phyloP scores from a whole-genome alignment of 768 basidiomycete species.

The Suillus cothurnatus region DNA sequence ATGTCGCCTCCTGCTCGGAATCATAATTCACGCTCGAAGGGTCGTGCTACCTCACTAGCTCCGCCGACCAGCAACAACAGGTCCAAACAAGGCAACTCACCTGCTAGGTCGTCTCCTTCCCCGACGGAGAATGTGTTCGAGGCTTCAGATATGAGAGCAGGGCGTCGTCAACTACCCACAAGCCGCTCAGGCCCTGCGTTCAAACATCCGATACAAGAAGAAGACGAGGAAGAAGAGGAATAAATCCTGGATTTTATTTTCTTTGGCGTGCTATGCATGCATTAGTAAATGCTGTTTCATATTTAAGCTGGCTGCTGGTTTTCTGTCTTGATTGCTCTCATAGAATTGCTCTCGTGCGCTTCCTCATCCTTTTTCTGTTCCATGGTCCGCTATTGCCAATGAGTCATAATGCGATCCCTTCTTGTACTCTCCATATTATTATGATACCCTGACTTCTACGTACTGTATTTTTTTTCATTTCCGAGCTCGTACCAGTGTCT shows the following conservation, averaged over 20 bases:
- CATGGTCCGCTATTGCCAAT: conserved; percentile 17
- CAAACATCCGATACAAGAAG: conserved; percentile 74
- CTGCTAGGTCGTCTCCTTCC: conserved; percentile 59
- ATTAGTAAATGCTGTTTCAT: conserved; percentile 6
- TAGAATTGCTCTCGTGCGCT: conserved; percentile 12
- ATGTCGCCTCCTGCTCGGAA: conserved; percentile 53
- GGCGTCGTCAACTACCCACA: conserved; percentile 69
- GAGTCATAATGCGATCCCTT: conserved; percentile 1
- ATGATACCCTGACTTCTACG: conserved; percentile 29
- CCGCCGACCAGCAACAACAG: conserved; percentile 33
- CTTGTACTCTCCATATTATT: conserved; percentile 21
- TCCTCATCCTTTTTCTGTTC: conserved; percentile 9
- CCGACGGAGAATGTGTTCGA: conserved; percentile 55
- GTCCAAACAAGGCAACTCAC: conserved; percentile 58
- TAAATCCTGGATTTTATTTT: conserved; percentile 17
- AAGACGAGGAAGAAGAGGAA: conserved; percentile 85
- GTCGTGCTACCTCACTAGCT: conserved; percentile 26
- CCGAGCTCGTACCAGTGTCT: neutral
- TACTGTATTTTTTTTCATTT: conserved; percentile 4
- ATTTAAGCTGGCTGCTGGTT: conserved; percentile 10
- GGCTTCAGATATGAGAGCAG: conserved; percentile 49
- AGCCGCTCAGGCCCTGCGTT: conserved; percentile 74
- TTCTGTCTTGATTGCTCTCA: conserved; percentile 17
- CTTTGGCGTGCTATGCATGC: neutral
- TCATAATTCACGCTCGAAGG: conserved; percentile 41